phyloP scores from a whole-genome alignment of 345 rosid species.

The Excoecaria cochinchinensis region DNA sequence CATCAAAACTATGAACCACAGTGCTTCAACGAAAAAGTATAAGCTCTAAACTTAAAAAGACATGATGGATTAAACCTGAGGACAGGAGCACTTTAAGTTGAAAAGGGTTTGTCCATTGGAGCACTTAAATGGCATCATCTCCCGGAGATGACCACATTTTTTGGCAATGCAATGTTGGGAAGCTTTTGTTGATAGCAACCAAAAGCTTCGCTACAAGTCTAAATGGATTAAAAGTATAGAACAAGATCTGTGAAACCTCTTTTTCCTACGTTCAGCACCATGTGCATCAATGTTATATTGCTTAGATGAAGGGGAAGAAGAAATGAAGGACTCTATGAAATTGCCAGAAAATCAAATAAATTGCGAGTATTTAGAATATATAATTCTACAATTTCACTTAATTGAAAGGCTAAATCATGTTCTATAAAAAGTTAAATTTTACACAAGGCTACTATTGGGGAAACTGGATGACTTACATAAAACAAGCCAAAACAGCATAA shows the following conservation, averaged over 20 bases:
- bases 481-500: no score
- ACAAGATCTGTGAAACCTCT: not conserved
- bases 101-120: not conserved
- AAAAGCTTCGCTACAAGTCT: not conserved
- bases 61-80: not conserved
- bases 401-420: no score
- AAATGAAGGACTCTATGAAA: no score
- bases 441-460: no score
- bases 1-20: not conserved
- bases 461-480: no score
- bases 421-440: no score
- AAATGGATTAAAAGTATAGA: not conserved
- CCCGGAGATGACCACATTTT: not conserved
- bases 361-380: no score
- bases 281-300: no score
- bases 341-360: no score
- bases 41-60: not conserved
- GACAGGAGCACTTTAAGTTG: not conserved
- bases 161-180: not conserved
- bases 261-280: not conserved
- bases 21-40: not conserved
- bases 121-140: not conserved
- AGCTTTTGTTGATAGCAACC: not conserved
- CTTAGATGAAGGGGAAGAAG: no score
- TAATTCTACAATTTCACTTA: no score